phyloP scores from a whole-genome alignment of 2,329 filamentous ascomycete species.

The Coleophoma crateriformis region DNA sequence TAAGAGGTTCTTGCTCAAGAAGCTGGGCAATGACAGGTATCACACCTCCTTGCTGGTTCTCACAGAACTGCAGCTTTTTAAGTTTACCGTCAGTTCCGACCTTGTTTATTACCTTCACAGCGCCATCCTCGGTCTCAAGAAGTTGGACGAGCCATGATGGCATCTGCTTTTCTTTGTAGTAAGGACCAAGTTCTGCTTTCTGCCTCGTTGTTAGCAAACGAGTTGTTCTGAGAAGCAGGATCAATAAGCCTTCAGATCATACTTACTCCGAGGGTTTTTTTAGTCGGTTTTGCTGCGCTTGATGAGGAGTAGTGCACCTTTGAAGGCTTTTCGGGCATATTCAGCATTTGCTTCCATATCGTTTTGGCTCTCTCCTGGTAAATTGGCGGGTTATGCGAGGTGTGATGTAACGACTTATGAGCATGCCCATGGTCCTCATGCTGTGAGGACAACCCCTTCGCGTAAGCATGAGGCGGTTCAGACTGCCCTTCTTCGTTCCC shows the following conservation, averaged over 20 bases:
- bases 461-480: too few relatives aligned
- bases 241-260: too few relatives aligned
- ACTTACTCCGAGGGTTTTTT: slow-evolving; percentile 28
- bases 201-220: slow-evolving; percentile 12
- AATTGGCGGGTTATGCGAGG: slow-evolving; percentile 3
- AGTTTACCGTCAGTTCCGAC: slow-evolving; percentile 36
- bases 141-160: slow-evolving; percentile 60
- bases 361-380: slow-evolving; percentile 17
- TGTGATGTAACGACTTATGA: too few relatives aligned
- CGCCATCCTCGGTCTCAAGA: slow-evolving; percentile 50
- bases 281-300: not conserved
- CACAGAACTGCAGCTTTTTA: slow-evolving; percentile 32
- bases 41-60: slow-evolving; percentile 46
- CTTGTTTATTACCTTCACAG: slow-evolving; percentile 46
- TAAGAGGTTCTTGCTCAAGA: slow-evolving; percentile 57
- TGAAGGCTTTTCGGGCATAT: slow-evolving; percentile 16
- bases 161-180: slow-evolving; percentile 71
- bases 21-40: slow-evolving; percentile 58
- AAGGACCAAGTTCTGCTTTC: slow-evolving; percentile 61
- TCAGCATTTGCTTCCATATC: slow-evolving; percentile 25
- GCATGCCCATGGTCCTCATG: too few relatives aligned
- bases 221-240: not conserved
- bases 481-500: slow-evolving; percentile 1
- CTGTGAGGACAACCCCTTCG: too few relatives aligned
- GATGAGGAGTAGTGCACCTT: not conserved